Conservation (phyloP, 2,329 filamentous ascomycete genomes). For the Elsinoe ampelina region DNA sequence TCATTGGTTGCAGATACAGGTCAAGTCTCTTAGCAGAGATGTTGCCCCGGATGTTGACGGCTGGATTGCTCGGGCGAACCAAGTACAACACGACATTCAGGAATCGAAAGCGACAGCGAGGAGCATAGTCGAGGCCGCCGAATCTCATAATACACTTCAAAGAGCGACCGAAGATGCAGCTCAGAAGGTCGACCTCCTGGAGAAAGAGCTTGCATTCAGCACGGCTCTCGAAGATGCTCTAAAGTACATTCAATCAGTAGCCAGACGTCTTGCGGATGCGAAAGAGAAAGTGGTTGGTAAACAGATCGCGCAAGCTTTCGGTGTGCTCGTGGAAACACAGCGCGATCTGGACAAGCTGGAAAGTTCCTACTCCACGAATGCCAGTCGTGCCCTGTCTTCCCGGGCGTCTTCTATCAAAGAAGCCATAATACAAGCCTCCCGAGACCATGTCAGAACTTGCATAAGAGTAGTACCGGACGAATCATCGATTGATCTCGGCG, state of each 20-base stretch:
- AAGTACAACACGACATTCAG: conserved; percentile 76
- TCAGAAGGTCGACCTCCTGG: conserved; percentile 46
- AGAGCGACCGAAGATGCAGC: conserved; percentile 53
- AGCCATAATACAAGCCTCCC: not conserved
- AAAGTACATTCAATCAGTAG: conserved; percentile 43
- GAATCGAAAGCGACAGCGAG: conserved; percentile 68
- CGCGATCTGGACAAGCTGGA: conserved; percentile 23
- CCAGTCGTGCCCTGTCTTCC: conserved; percentile 1
- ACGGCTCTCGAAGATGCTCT: conserved; percentile 42
- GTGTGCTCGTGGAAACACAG: conserved; percentile 41
- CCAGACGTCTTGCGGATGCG: conserved; percentile 36
- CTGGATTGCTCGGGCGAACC: conserved; percentile 78
- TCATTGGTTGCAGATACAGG: not conserved
- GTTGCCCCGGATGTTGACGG: conserved; percentile 70
- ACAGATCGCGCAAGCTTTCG: conserved; percentile 39
- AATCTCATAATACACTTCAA: conserved; percentile 56
- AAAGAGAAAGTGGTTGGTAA: conserved; percentile 34
- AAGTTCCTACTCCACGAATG: conserved; percentile 5
- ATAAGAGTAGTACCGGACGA: not conserved
- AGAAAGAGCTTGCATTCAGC: conserved; percentile 52
- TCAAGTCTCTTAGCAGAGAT: conserved; percentile 53
- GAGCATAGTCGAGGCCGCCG: conserved; percentile 69
- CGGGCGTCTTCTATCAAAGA: not conserved
- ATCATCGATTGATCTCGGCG: not conserved
- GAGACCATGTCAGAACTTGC: not conserved